Evolutionary conservation across 2,329 filamentous ascomycete species (phyloP), one percentile per base, ranked within the genome.

Genomic region (Neocucurbitaria cava): DNA sequence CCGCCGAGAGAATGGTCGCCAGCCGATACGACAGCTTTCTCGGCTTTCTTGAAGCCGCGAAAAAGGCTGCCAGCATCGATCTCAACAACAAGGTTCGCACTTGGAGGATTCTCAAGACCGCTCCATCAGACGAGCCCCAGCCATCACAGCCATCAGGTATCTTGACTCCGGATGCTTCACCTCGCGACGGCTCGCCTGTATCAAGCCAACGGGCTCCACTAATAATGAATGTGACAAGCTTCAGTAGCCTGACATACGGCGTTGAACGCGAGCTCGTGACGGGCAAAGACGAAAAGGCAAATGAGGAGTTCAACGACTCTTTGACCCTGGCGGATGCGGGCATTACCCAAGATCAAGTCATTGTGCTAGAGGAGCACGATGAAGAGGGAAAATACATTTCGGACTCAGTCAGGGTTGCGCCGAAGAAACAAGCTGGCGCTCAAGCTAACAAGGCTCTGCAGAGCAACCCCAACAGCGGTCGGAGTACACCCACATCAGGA

Each of bases 291-390:
- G 81, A 88, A 43, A 95, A 91, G 0, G 78, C 79, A 52, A 88
- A 96, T 65, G 64, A 80, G 2, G 92, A 92, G 31, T 94, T 90
- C 76, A 96, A 96, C 62, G 92, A 92, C 13, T 83, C 78, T 20
- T 82, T 86, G 55, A 86, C 85, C 1, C 76, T 97, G 43, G 83
- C 85, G 38, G 78, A 86, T 49, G 83, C 87, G 45, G 87, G 88
- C 1, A 80, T 97, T 20, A 85, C 83, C n/a, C 85, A 86, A 28
- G 88, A 91, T 58, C 87, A 91, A 68, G 86, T 88, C 3, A 82
- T 97, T 45, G 86, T 96, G n/a, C 79, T 98, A 5, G 94, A 98
- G 71, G 92, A 96, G 72, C 83, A 88, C n/a, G 69, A 73, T 24
- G 68, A 70, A 2, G 70, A 67, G 8, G 82, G 82, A 17, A 84